phyloP scores from a whole-genome alignment of 164 flowering plant species.

The Dillenia turbinata region DNA sequence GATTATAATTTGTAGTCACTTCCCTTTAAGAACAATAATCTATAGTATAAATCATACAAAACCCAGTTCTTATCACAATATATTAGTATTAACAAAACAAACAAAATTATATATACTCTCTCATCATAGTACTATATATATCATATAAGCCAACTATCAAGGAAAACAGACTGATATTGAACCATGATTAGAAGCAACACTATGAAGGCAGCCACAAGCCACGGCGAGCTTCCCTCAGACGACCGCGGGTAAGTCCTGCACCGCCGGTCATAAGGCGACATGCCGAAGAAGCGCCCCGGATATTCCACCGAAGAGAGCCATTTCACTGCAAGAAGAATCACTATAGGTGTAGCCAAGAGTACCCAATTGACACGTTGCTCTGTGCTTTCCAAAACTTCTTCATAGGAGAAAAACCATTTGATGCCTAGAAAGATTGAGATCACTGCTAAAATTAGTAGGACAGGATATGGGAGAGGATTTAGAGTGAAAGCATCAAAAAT shows the following conservation, averaged over 20 bases:
- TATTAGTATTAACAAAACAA: too few relatives aligned
- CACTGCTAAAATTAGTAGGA: constrained; percentile 55
- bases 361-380: constrained; percentile 48
- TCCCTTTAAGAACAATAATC: too few relatives aligned
- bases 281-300: constrained; percentile 27
- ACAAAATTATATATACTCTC: too few relatives aligned
- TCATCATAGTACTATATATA: too few relatives aligned
- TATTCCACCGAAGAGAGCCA: constrained; percentile 54
- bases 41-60: too few relatives aligned
- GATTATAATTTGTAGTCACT: too few relatives aligned
- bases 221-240: constrained; percentile 60
- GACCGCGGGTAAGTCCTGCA: constrained; percentile 20
- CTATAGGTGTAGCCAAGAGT: constrained; percentile 48
- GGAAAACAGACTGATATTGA: constrained; percentile 59
- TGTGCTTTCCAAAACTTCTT: constrained; percentile 36
- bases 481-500: constrained; percentile 49
- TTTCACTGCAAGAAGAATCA: constrained; percentile 39
- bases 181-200: constrained; percentile 59
- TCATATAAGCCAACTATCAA: constrained; percentile 54
- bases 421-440: constrained; percentile 44
- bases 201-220: constrained; percentile 63
- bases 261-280: constrained; percentile 32
- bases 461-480: constrained; percentile 74
- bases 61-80: too few relatives aligned
- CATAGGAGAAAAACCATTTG: constrained; percentile 53